Evolutionary conservation across 768 basidiomycete species (phyloP).

Genomic region (Xerocomellus dryophilus): DNA sequence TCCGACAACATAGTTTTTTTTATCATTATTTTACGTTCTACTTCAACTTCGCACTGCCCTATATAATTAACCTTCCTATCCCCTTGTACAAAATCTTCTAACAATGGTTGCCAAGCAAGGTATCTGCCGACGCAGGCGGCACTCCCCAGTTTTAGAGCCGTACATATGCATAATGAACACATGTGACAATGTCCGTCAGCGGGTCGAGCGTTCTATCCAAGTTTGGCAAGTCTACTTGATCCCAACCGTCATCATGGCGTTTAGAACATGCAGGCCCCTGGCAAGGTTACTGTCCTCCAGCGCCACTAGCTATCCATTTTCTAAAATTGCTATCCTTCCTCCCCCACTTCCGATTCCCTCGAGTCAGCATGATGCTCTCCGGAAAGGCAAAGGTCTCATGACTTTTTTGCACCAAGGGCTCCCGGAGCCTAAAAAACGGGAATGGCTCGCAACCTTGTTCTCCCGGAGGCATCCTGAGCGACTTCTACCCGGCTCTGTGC

Average conservation of each 20-base stretch:
- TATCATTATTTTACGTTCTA: too few relatives aligned
- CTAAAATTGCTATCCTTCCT: constrained; percentile 59
- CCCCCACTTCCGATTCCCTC: constrained; percentile 40
- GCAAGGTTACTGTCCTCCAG: constrained; percentile 27
- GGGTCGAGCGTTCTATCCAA: constrained; percentile 2
- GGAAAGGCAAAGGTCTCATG: constrained; percentile 77
- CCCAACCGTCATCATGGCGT: constrained; percentile 9
- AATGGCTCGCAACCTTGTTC: constrained; percentile 68
- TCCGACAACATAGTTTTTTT: too few relatives aligned
- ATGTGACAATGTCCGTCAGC: background rate
- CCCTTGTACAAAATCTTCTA: too few relatives aligned
- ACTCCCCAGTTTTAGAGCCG: constrained; percentile 20
- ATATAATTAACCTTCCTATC: too few relatives aligned
- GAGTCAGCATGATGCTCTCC: constrained; percentile 43
- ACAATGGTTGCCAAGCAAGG: too few relatives aligned
- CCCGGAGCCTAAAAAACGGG: constrained; percentile 64
- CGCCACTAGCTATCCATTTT: constrained; percentile 59
- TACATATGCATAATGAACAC: constrained; percentile 32
- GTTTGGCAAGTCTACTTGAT: constrained; percentile 14
- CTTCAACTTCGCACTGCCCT: too few relatives aligned
- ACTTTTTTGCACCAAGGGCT: constrained; percentile 63
- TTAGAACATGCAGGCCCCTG: constrained; percentile 8
- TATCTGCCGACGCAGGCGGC: too few relatives aligned
- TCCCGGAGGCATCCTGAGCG: constrained; percentile 64
- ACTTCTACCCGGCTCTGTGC: constrained; percentile 79